Evolutionary conservation across 1,284 basidiomycete genomes (phyloP).

Genomic region (Boletus subluridellus): DNA sequence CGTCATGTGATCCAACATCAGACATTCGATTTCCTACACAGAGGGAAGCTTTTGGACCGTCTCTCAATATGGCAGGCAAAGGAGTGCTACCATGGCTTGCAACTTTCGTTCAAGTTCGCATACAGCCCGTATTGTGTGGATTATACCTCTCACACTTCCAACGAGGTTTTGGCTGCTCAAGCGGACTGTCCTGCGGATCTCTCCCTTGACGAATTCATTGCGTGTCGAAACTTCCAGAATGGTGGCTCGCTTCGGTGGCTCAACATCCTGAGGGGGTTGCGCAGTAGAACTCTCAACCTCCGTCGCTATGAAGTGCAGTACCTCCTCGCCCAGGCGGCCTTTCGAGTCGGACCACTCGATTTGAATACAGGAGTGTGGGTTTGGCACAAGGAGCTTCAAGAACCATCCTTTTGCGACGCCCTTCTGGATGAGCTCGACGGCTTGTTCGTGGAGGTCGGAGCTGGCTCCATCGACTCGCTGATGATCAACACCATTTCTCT

Average conservation of each 20-base stretch:
- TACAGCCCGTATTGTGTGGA: neutral
- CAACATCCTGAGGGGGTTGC: neutral
- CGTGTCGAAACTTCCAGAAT: neutral
- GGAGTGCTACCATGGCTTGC: no score
- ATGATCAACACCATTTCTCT: slow-evolving; percentile 36
- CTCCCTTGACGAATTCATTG: neutral
- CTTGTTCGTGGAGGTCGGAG: slow-evolving; percentile 28
- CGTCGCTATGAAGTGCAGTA: neutral
- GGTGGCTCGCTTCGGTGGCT: neutral
- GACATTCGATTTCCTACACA: no score
- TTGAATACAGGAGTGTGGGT: slow-evolving; percentile 7
- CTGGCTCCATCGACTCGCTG: slow-evolving; percentile 40
- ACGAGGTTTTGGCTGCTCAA: neutral
- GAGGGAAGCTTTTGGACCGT: neutral
- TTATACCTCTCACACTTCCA: neutral
- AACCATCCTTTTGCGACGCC: slow-evolving; percentile 29
- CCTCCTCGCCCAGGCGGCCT: neutral
- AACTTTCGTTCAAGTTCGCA: neutral
- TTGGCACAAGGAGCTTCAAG: slow-evolving; percentile 35
- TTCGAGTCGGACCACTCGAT: neutral
- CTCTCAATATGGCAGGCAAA: neutral
- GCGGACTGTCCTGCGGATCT: neutral
- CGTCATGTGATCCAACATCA: neutral
- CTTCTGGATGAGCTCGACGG: slow-evolving; percentile 34
- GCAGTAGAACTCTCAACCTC: neutral